Conservation (phyloP, 441 rosid genomes). For the Biscutella laevigata region DNA sequence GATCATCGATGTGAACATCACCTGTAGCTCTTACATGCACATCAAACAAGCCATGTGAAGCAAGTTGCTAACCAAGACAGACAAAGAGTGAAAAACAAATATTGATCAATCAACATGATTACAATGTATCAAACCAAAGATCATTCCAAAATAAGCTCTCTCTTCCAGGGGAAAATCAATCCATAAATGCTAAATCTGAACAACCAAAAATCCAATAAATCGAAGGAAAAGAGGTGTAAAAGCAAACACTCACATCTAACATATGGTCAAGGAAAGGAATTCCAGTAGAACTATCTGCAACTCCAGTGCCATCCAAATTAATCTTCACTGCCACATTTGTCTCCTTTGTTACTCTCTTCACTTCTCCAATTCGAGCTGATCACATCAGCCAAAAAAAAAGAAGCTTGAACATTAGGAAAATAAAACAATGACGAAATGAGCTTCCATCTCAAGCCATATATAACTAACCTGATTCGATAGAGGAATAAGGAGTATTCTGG, state of each 20-base stretch:
- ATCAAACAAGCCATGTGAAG: slow-evolving; percentile 85
- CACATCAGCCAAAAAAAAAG: not conserved
- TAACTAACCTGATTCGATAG: slow-evolving; percentile 6
- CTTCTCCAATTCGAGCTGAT: slow-evolving; percentile 59
- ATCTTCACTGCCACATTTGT: slow-evolving; percentile 76
- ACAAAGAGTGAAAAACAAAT: not conserved
- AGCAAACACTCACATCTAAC: slow-evolving; percentile 51
- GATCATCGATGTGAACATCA: slow-evolving; percentile 87
- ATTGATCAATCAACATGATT: not conserved
- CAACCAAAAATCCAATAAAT: not conserved
- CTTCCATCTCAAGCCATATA: not conserved
- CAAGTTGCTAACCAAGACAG: slow-evolving; percentile 59
- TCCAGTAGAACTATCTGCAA: slow-evolving; percentile 55
- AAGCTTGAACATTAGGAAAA: not conserved
- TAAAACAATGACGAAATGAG: not conserved
- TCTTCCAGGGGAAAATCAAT: no score
- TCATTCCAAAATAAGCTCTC: no score
- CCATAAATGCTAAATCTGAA: no score
- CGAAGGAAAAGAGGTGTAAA: not conserved
- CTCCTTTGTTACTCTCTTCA: slow-evolving; percentile 76
- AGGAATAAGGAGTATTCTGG: slow-evolving; percentile 7
- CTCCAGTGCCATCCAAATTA: slow-evolving; percentile 72
- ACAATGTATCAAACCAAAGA: not conserved
- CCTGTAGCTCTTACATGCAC: slow-evolving; percentile 81
- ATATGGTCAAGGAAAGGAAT: slow-evolving; percentile 91